phyloP scores from a whole-genome alignment of 176 grass and related monocot species.

The Zoysia pacifica region DNA sequence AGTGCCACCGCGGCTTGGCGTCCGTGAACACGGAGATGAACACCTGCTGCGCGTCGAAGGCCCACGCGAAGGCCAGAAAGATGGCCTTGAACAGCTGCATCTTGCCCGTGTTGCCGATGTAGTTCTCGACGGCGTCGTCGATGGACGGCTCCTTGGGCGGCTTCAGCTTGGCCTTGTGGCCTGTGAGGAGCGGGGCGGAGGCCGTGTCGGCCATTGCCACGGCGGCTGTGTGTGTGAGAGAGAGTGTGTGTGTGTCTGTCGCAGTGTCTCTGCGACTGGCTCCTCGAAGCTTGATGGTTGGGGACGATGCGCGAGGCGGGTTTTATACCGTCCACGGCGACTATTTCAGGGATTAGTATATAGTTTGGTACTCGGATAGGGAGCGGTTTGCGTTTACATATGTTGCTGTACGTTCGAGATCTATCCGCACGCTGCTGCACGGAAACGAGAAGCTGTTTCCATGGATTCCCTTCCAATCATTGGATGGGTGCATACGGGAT shows the following conservation, averaged over 20 bases:
- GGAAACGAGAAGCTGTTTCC: background rate
- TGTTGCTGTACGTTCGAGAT: too few species aligned
- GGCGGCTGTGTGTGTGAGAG: background rate
- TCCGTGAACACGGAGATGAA: conserved; percentile 95
- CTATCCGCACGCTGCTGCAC: background rate
- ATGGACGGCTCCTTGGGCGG: conserved; percentile 42
- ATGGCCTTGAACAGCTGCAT: conserved; percentile 63
- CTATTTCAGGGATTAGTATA: background rate
- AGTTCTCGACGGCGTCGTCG: conserved; percentile 71
- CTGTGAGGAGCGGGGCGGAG: conserved; percentile 50
- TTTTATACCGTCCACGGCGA: conserved; percentile 20
- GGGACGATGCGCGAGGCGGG: conserved; percentile 20
- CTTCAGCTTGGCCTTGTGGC: background rate
- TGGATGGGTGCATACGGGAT: background rate
- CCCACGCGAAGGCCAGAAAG: conserved; percentile 70
- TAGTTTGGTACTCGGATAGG: background rate
- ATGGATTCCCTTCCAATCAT: background rate
- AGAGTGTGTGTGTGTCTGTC: too few species aligned
- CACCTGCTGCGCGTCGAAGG: conserved; percentile 92
- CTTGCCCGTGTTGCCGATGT: conserved; percentile 46
- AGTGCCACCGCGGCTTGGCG: conserved; percentile 76
- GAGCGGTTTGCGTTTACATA: background rate
- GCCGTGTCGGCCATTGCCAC: conserved; percentile 39
- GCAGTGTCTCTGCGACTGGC: background rate
- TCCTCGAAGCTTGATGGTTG: background rate